Base-by-base conservation (phyloP, 495 filamentous ascomycete species). In the Penicillium cinerascens region DNA sequence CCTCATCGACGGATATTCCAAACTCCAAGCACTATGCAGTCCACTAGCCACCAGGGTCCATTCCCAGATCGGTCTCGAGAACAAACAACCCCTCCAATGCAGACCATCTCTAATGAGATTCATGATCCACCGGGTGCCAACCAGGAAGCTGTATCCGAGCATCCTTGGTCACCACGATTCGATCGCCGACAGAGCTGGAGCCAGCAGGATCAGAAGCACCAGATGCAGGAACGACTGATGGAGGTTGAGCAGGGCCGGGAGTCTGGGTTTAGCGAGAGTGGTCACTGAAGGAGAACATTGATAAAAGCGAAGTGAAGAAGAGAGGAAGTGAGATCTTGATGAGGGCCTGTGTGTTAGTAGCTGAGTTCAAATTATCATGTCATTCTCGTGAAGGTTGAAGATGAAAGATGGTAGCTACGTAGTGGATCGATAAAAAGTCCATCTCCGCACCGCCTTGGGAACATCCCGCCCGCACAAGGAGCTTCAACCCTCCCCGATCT, bases 141-240 rank as follows among this genome's bases (percentile, higher is more conserved):
- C 2, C 29, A 37, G n/a, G 50, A 54, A 17, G 16, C 17, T 26
- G 42, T 15, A 21, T 23, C 44, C 15, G 50, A 54, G 26, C 54
- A 63, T n/a, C 36, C 49, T 9, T 70, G 67, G 70, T 55, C 59
- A 44, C 68, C 70, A 4, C 55, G 37, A 33, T 29, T 61, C 17
- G 55, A 60, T 21, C 62, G 63, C 21, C 58, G 58, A 17, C 67
- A 68, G 42, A 72, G 67, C 44, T 73, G 70, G 69, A 72, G 63
- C 44, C 45, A 60, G 18, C 42, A 73, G 53, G 70, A 75, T 49
- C 56, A 47, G 38, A 71, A 72, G 29, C 67, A 70, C 54, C 45
- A 61, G 56, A n/a, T 66, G 42, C 67, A 72, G 54, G 58, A 61
- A 25, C 44, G 61, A 55, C 38, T 73, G 51, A 49, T 72, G 43